phyloP scores from a whole-genome alignment of 176 grass and related monocot species.

The Avena atlantica region DNA sequence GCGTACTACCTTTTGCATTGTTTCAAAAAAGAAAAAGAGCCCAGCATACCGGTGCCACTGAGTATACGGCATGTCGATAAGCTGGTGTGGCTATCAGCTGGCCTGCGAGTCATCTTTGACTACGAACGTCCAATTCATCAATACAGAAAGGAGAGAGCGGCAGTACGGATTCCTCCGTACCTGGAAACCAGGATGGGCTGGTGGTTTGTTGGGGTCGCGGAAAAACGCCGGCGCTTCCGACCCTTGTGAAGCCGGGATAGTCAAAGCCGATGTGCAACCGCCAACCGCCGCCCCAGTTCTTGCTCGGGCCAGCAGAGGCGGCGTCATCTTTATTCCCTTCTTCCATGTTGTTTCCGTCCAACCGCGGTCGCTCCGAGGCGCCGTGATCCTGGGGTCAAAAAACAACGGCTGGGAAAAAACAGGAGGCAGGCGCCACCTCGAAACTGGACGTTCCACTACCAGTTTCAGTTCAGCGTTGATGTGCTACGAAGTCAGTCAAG shows the following conservation, averaged over 20 bases:
- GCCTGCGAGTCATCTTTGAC: background rate
- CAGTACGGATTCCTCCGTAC: background rate
- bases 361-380: too few relatives aligned
- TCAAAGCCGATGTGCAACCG: background rate
- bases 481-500: background rate
- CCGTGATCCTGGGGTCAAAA: background rate
- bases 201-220: constrained; percentile 1
- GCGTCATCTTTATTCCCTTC: constrained; percentile 4
- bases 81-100: background rate
- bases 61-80: background rate
- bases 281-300: background rate
- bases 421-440: constrained; percentile 25
- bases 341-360: constrained; percentile 23
- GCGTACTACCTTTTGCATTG: too few relatives aligned
- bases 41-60: too few relatives aligned
- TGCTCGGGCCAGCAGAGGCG: background rate
- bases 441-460: background rate
- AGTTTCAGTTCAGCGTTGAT: background rate
- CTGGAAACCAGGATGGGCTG: constrained; percentile 33
- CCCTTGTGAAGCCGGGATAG: background rate
- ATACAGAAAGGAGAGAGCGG: background rate
- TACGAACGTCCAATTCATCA: background rate
- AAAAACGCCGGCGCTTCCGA: constrained; percentile 42
- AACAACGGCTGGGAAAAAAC: constrained; percentile 29
- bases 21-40: too few relatives aligned